A percentile compares a stretch with the other conserved stretches of the same genome.
Conservation (phyloP, 345 rosid species). For the Nephelium lappaceum region DNA sequence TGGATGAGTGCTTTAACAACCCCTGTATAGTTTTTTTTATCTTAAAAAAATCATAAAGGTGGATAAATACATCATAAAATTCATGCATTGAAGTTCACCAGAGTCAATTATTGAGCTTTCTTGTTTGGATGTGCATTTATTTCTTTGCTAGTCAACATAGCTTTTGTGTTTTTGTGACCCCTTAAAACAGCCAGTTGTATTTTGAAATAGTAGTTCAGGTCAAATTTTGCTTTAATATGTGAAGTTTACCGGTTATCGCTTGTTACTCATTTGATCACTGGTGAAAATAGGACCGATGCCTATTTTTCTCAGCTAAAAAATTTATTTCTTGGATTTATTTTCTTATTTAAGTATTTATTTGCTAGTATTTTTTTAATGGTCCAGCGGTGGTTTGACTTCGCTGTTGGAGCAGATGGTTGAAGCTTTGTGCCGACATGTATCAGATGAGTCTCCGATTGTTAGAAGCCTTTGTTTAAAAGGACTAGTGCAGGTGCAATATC, state of each 20-base stretch:
- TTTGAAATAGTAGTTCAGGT: background rate
- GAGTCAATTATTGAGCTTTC: background rate
- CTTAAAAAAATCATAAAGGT: too few relatives aligned
- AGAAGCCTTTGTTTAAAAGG: constrained; percentile 94
- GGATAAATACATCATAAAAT: too few relatives aligned
- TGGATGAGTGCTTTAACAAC: too few relatives aligned
- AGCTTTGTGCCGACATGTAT: constrained; percentile 85
- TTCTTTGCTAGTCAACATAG: background rate
- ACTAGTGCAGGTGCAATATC: constrained; percentile 72
- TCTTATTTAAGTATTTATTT: constrained; percentile 8
- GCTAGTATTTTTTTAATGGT: constrained; percentile 24
- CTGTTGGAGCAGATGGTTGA: constrained; percentile 94
- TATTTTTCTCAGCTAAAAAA: background rate
- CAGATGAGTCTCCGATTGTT: constrained; percentile 95
- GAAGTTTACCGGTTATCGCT: background rate
- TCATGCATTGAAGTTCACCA: too few relatives aligned
- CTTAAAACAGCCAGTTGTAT: background rate
- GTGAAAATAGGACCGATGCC: background rate
- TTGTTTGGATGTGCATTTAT: background rate
- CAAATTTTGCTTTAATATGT: background rate
- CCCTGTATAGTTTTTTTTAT: too few relatives aligned
- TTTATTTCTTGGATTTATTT: background rate
- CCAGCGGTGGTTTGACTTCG: constrained; percentile 75
- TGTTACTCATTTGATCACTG: background rate
- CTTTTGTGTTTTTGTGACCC: constrained; percentile 3